These are phyloP conservation scores for Ormosia semicastrata DNA, from an alignment of 306 rosid genomes.

Conservation along the genomic window DNA sequence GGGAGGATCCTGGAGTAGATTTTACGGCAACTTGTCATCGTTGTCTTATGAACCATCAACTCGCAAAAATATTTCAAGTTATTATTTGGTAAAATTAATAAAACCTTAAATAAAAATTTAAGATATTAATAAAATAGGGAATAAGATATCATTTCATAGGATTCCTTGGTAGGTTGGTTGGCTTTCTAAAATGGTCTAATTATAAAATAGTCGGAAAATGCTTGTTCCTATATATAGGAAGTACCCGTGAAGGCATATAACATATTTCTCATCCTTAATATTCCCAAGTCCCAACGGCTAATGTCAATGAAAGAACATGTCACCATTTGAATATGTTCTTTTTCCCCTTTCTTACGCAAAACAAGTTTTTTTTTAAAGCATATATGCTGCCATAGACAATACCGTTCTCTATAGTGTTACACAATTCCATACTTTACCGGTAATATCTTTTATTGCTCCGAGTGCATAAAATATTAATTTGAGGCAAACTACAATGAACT, in stretches of 20 bases:
- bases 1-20: not conserved
- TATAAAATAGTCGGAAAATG: not conserved
- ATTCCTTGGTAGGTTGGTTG: not conserved
- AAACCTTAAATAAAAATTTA: not conserved
- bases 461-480: too few species aligned
- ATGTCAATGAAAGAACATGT: not conserved
- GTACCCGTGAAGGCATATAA: constrained; percentile 1
- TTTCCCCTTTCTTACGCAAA: not conserved
- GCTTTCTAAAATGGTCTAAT: too few species aligned
- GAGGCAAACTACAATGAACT: not conserved
- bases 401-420: not conserved
- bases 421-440: not conserved
- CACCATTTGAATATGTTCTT: constrained; percentile 7
- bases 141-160: not conserved
- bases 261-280: not conserved
- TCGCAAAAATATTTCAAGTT: not conserved
- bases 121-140: not conserved
- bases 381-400: not conserved
- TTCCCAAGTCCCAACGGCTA: constrained; percentile 7
- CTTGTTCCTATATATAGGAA: constrained; percentile 19
- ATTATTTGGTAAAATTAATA: not conserved
- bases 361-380: not conserved
- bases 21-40: constrained; percentile 18
- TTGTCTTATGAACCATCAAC: not conserved
- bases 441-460: not conserved